phyloP scores from a whole-genome alignment of 768 basidiomycete genomes.

The Mycena vulgaris region DNA sequence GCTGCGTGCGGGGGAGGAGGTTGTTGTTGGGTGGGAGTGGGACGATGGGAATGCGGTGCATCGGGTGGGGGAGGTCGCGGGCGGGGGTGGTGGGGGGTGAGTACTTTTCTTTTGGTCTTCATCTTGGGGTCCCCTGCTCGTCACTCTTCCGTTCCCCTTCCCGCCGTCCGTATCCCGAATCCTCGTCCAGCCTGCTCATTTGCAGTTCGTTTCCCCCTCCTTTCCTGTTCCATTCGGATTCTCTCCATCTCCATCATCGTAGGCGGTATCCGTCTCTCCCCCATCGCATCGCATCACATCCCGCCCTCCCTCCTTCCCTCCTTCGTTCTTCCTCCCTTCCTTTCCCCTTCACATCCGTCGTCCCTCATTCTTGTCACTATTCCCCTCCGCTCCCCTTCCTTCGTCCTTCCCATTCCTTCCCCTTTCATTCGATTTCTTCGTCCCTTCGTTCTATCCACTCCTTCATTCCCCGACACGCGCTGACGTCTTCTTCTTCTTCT shows the following conservation, averaged over 20 bases:
- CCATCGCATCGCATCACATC: no score
- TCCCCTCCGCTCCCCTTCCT: not conserved
- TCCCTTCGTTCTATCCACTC: not conserved
- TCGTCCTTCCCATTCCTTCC: constrained; percentile 20
- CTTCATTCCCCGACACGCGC: no score
- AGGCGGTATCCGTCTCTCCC: no score
- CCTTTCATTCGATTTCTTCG: not conserved
- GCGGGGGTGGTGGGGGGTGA: no score
- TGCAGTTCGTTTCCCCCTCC: no score
- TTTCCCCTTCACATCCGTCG: not conserved
- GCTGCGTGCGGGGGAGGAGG: constrained; percentile 85
- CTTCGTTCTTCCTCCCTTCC: not conserved
- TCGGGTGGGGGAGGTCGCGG: constrained; percentile 61
- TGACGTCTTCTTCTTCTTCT: not conserved
- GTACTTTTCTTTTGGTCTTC: no score
- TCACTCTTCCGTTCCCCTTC: no score
- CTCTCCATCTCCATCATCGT: no score
- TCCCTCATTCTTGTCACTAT: not conserved
- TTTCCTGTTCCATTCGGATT: no score
- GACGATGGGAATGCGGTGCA: constrained; percentile 93
- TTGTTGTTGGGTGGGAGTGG: constrained; percentile 97
- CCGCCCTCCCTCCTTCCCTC: not conserved
- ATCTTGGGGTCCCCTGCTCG: no score
- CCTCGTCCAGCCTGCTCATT: no score
- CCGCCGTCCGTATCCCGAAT: no score